Conservation (phyloP, 352 stramenopile species). For the Globisporangium spinosum region DNA sequence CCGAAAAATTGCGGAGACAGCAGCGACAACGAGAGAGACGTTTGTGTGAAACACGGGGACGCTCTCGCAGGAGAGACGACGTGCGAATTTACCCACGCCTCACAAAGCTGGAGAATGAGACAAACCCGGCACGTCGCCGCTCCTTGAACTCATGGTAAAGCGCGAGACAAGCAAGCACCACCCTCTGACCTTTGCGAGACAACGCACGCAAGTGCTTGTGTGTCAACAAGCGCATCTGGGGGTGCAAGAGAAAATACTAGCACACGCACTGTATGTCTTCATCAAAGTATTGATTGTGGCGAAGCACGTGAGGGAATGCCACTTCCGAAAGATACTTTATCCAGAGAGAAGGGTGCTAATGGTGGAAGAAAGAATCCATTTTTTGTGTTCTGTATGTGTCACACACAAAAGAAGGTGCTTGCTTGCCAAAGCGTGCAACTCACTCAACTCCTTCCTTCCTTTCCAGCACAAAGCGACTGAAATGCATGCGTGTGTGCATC, state of each 20-base stretch:
- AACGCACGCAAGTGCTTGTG: background rate
- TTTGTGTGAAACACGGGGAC: constrained; percentile 4
- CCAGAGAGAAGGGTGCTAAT: background rate
- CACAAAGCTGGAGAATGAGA: background rate
- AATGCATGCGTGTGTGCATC: no score
- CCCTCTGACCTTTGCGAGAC: background rate
- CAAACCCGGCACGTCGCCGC: background rate
- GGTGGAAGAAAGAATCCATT: constrained; percentile 4
- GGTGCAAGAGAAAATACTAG: background rate
- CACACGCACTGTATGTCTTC: background rate
- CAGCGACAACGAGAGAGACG: background rate
- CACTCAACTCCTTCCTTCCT: background rate
- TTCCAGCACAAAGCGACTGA: no score
- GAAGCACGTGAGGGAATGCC: background rate
- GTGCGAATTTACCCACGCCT: background rate
- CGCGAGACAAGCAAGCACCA: constrained; percentile 4
- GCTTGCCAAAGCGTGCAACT: background rate
- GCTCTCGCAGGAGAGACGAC: constrained; percentile 1
- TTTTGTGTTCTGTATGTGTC: background rate
- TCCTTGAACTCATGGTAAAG: background rate
- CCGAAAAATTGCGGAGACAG: constrained; percentile 8
- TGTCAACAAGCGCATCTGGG: constrained; percentile 2
- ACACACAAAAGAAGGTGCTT: background rate
- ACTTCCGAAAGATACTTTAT: background rate
- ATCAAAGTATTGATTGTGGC: background rate